A percentile compares a stretch with the other conserved stretches of the same genome.
Evolutionary conservation across 441 rosid genomes (phyloP).

Genomic region (Hypseocharis bilobata): DNA sequence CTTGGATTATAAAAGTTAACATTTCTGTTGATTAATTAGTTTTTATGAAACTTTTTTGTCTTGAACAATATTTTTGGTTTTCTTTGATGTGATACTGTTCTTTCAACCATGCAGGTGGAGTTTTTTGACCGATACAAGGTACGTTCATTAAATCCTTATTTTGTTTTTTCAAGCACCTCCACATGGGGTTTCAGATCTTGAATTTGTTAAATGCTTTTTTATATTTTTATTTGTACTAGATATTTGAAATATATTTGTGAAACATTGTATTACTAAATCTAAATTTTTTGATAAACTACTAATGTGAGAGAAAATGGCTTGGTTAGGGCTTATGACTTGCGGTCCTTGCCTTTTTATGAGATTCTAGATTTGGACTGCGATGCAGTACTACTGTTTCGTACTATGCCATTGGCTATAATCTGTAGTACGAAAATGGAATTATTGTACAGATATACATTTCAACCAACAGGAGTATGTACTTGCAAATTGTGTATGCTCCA

Average conservation of each 20-base stretch:
- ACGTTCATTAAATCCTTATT: conserved; percentile 5
- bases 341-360: too few species aligned
- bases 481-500: background rate
- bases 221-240: background rate
- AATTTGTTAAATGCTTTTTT: background rate
- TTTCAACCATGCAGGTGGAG: conserved; percentile 47
- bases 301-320: too few species aligned
- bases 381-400: background rate
- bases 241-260: too few species aligned
- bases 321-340: too few species aligned
- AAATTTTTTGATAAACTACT: background rate
- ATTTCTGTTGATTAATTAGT: background rate
- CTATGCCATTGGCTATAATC: background rate
- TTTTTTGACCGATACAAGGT: conserved; percentile 81
- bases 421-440: background rate
- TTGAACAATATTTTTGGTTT: background rate
- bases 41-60: background rate
- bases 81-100: background rate
- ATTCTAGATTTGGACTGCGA: background rate
- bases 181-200: background rate
- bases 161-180: background rate
- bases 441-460: background rate
- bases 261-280: background rate
- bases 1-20: background rate
- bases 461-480: background rate